Evolutionary conservation across 2,329 filamentous ascomycete genomes (phyloP), one percentile per base, ranked within the genome.

Genomic region (Aciculosporium take): DNA sequence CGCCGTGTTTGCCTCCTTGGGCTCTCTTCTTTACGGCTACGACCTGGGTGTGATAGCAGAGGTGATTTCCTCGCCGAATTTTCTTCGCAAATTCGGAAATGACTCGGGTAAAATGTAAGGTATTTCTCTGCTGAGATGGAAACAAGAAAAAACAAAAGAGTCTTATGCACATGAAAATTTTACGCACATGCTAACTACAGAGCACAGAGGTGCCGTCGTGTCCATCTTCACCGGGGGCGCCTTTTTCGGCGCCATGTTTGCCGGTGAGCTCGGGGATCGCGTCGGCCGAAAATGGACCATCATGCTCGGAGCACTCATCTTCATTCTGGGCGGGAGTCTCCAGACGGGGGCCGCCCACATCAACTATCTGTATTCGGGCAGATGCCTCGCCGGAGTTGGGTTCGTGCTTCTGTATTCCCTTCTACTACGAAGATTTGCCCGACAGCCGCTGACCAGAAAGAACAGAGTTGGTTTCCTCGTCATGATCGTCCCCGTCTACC

Each of bases 171-270:
- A n/a, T n/a, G n/a, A 10, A 24, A 9, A 24, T 7, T 15, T 5
- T 10, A 36, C 24, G 10, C 10, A 23, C 8, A 34, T 13, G 33
- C 33, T 36, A 17, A 36, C 17, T 2, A 35, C 4, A 10, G 33
- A 36, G 33, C 9, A 8, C n/a, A 36, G 33, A 24, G 33, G 33
- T 15, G 33, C 33, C 13, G 33, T 36, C 17, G 33, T 36, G 23
- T 36, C 33, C 1, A 13, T 36, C 5, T 36, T 36, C 33, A 36
- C 33, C 8, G 33, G 33, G 9, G 33, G 33, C 21, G 33, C 33
- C 9, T 36, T 36, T 36, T 36, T 36, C 3, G 33, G 33, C 33
- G 33, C 33, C 33, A 25, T 36, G 33, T 36, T 36, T 25, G 33
- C 33, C 12, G 33, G 33, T 18, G 21, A 17, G 33, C 33, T 36